These are phyloP conservation scores for Zygosaccharomyces lentus DNA, from an alignment of 805 yeast species.

Conservation along the genomic window DNA sequence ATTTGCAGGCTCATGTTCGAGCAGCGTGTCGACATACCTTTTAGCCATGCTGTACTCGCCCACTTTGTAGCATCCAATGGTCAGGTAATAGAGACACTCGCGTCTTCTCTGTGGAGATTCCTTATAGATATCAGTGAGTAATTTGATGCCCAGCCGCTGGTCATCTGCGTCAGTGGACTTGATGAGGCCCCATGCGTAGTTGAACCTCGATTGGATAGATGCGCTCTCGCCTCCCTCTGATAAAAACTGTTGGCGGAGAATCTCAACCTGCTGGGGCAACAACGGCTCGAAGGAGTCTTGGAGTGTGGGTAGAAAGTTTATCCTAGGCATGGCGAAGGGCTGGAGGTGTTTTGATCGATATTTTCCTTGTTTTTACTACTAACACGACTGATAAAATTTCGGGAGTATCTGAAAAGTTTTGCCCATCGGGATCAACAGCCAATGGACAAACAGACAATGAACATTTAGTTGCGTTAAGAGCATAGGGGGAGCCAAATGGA, in stretches of 20 bases:
- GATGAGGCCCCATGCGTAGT: conserved; percentile 94
- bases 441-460: not conserved
- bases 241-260: conserved; percentile 71
- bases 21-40: conserved; percentile 73
- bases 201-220: conserved; percentile 80
- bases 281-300: conserved; percentile 43
- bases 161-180: conserved; percentile 60
- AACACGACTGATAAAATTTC: not conserved
- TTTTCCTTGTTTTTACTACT: not conserved
- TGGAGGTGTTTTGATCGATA: not conserved
- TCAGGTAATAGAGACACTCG: conserved; percentile 82
- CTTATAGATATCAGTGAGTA: conserved; percentile 64
- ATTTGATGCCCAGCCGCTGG: conserved; percentile 73
- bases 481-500: conserved; percentile 25
- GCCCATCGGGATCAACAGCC: not conserved
- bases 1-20: conserved; percentile 79
- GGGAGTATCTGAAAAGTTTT: conserved; percentile 1
- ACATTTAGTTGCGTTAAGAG: not conserved
- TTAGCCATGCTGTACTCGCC: conserved; percentile 86
- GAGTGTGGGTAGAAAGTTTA: conserved; percentile 30
- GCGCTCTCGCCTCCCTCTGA: conserved; percentile 73
- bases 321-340: conserved; percentile 21
- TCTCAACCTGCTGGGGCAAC: conserved; percentile 66
- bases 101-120: conserved; percentile 79
- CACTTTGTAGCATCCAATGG: conserved; percentile 81